Conservation (phyloP, 2,329 filamentous ascomycete species). For the Cladosporium sp. region DNA sequence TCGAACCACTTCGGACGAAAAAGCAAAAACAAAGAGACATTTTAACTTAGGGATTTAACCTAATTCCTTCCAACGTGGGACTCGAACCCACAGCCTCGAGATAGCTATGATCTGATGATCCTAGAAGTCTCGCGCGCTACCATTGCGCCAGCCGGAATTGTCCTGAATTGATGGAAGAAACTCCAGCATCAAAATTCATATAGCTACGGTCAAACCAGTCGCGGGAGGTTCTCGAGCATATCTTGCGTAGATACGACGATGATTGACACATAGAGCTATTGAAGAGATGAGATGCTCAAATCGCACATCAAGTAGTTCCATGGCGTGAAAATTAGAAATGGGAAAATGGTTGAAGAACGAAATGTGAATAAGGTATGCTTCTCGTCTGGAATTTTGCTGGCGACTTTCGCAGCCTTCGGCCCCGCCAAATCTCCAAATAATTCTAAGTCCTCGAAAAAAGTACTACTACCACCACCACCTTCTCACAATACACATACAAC, state of each 20-base stretch:
- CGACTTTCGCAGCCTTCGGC: not conserved
- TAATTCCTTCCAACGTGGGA: constrained; percentile 2
- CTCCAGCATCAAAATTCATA: too few species aligned
- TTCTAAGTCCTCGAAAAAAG: not conserved
- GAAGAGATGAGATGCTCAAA: too few species aligned
- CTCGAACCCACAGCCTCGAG: constrained; percentile 26
- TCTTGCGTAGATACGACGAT: too few species aligned
- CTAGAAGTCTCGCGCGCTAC: constrained; percentile 29
- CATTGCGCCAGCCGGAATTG: constrained; percentile 24
- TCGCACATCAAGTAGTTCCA: too few species aligned
- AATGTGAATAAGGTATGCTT: not conserved
- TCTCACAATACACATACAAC: not conserved
- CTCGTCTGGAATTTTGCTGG: not conserved
- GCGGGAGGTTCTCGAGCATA: too few species aligned
- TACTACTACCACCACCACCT: not conserved
- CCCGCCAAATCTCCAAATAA: constrained; percentile 1
- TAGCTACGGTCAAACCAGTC: too few species aligned
- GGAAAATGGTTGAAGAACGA: not conserved
- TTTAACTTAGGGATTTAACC: not conserved
- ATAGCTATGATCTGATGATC: not conserved
- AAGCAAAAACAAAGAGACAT: not conserved
- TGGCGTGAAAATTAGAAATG: too few species aligned
- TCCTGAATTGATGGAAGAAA: too few species aligned
- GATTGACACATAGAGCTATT: too few species aligned
- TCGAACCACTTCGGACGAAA: not conserved